A percentile compares a stretch with the other conserved stretches of the same genome.
phyloP scores from a whole-genome alignment of 257 asterid genomes.

The Fraxinus americana region DNA sequence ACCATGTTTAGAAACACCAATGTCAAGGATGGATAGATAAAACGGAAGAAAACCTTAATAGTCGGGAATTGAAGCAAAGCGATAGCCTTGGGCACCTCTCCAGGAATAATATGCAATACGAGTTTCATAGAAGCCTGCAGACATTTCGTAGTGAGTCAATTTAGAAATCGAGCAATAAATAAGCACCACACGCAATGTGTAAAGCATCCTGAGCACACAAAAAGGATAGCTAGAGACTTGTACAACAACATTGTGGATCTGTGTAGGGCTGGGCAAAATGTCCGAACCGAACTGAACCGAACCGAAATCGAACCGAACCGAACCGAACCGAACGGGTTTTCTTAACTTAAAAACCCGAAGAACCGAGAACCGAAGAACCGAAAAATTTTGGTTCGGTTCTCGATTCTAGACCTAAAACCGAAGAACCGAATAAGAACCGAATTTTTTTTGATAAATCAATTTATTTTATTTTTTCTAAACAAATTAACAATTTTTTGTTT shows the following conservation, averaged over 20 bases:
- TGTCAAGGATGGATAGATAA: not conserved
- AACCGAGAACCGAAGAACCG: too few relatives aligned
- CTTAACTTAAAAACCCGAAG: too few relatives aligned
- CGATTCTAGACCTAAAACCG: too few relatives aligned
- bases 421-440: too few relatives aligned
- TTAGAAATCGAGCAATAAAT: not conserved
- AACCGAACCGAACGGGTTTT: too few relatives aligned
- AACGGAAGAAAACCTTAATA: constrained; percentile 44
- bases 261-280: too few relatives aligned
- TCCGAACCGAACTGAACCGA: too few relatives aligned
- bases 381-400: too few relatives aligned
- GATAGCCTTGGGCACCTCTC: constrained; percentile 57
- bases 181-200: not conserved
- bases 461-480: too few relatives aligned
- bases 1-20: not conserved
- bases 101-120: constrained; percentile 88
- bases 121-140: constrained; percentile 79
- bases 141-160: constrained; percentile 12
- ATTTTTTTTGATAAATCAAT: too few relatives aligned
- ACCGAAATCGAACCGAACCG: too few relatives aligned
- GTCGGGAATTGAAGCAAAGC: constrained; percentile 72
- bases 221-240: not conserved
- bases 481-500: too few relatives aligned
- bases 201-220: not conserved
- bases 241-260: not conserved